Conservation (phyloP, 169 alveolate genomes). For the Cryptosporidium meleagridis region DNA sequence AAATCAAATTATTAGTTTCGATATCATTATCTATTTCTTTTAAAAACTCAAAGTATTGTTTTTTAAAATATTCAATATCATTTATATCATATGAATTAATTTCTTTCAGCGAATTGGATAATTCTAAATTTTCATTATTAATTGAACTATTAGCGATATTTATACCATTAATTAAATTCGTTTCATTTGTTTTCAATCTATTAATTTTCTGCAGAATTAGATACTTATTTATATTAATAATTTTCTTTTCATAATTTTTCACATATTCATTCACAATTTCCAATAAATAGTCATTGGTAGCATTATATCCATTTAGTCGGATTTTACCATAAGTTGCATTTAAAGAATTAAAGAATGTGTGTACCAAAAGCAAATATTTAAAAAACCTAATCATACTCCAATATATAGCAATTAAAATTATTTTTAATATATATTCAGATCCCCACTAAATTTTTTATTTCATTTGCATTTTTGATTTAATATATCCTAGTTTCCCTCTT, state of each 20-base stretch:
- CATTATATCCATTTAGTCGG: background rate
- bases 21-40: background rate
- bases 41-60: background rate
- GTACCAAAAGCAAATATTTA: background rate
- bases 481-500: conserved; percentile 19
- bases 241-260: background rate
- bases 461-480: background rate
- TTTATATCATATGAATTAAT: background rate
- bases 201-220: background rate
- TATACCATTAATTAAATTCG: conserved; percentile 3
- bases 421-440: background rate
- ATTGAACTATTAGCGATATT: background rate
- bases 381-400: background rate
- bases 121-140: background rate
- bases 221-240: background rate
- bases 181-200: background rate
- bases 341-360: background rate
- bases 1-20: background rate
- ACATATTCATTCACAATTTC: background rate
- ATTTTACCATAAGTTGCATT: background rate
- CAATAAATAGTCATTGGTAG: background rate
- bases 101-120: background rate
- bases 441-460: background rate
- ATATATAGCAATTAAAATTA: background rate
- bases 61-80: background rate